Evolutionary conservation across 2,329 filamentous ascomycete genomes (phyloP).

Genomic region (Exophiala alcalophila): DNA sequence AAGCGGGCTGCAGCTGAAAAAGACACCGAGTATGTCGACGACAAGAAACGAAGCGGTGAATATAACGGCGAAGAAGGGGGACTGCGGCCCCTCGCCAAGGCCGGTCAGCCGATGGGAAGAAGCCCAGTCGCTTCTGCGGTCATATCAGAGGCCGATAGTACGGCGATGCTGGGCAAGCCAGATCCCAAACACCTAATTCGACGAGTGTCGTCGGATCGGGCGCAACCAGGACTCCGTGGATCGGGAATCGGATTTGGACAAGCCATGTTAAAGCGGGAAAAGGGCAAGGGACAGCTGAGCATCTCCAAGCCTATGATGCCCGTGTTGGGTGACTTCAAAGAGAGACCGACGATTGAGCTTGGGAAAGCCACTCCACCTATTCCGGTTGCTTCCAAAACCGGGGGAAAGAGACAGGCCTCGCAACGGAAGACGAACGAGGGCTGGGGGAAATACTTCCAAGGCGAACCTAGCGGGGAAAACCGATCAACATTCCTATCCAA

Average conservation of each 20-base stretch:
- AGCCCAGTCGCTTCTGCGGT: constrained; percentile 41
- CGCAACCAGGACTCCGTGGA: constrained; percentile 14
- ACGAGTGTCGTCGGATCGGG: constrained; percentile 25
- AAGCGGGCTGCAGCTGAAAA: constrained; percentile 45
- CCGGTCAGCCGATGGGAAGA: constrained; percentile 46
- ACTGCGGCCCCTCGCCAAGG: constrained; percentile 42
- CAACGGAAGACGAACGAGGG: constrained; percentile 47
- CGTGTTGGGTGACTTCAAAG: constrained; percentile 26
- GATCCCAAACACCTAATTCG: constrained; percentile 37
- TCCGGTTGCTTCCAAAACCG: constrained; percentile 10
- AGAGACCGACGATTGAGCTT: constrained; percentile 27
- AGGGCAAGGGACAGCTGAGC: constrained; percentile 22
- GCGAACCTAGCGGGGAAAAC: constrained; percentile 32
- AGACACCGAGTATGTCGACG: constrained; percentile 49
- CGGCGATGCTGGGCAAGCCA: constrained; percentile 40
- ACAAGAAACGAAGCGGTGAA: constrained; percentile 52
- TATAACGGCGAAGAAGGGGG: constrained; percentile 47
- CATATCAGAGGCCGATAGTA: constrained; percentile 23
- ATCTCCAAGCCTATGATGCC: constrained; percentile 32
- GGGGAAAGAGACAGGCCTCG: constrained; percentile 21
- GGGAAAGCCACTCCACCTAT: constrained; percentile 26
- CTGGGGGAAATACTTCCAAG: constrained; percentile 50
- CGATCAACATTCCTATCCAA: constrained; percentile 17
- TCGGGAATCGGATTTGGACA: constrained; percentile 24
- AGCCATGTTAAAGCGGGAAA: constrained; percentile 28